Conservation (phyloP, 768 basidiomycete genomes). For the Cytidiella melzeri region DNA sequence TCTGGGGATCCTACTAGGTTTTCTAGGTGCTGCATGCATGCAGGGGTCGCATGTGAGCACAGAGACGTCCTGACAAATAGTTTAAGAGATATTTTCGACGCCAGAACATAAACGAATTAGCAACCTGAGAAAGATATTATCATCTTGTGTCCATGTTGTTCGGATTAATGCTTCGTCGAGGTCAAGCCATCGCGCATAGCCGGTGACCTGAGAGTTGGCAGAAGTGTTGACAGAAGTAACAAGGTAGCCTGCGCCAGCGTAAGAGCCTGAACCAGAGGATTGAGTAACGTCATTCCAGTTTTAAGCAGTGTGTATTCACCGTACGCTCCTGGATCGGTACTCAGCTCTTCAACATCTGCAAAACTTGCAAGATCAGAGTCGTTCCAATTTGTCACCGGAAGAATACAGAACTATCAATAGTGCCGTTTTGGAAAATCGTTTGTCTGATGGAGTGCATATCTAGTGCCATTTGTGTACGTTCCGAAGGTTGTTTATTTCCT, state of each 20-base stretch:
- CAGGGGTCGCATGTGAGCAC: slow-evolving; percentile 58
- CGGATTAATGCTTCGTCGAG: slow-evolving; percentile 54
- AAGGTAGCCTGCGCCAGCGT: slow-evolving; percentile 58
- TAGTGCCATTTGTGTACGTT: slow-evolving; percentile 37
- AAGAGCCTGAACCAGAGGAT: slow-evolving; percentile 46
- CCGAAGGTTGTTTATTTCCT: slow-evolving; percentile 50
- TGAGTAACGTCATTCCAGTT: not conserved
- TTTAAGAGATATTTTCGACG: not conserved
- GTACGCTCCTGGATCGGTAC: slow-evolving; percentile 52
- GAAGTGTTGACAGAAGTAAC: slow-evolving; percentile 39
- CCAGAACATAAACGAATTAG: not conserved
- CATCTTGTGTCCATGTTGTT: slow-evolving; percentile 54
- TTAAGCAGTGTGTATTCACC: slow-evolving; percentile 32
- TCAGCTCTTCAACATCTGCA: slow-evolving; percentile 49
- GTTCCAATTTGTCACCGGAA: not conserved
- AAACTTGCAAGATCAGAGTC: not conserved
- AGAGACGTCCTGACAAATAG: slow-evolving; percentile 41
- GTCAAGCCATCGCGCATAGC: slow-evolving; percentile 65
- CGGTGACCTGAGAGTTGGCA: slow-evolving; percentile 14
- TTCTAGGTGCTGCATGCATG: slow-evolving; percentile 56
- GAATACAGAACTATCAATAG: slow-evolving; percentile 41
- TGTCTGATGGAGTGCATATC: slow-evolving; percentile 49
- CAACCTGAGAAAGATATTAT: slow-evolving; percentile 44
- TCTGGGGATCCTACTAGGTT: too few relatives aligned
- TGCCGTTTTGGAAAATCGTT: slow-evolving; percentile 56